A percentile compares a stretch with the other conserved stretches of the same genome.
These are phyloP conservation scores for Sugiyamaella chiloensis DNA, from an alignment of 805 yeast genomes.

Conservation along the genomic window DNA sequence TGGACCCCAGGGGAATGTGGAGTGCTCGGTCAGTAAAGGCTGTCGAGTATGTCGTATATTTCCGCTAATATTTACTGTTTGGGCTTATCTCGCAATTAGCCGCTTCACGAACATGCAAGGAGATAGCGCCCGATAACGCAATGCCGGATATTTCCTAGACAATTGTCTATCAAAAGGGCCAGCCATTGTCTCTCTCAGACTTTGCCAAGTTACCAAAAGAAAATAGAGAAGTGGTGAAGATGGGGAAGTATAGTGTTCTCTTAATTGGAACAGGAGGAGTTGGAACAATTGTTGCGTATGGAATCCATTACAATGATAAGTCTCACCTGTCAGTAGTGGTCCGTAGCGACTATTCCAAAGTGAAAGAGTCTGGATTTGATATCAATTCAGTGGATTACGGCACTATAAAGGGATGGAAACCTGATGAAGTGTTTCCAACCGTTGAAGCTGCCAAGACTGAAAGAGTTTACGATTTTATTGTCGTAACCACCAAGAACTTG, in stretches of 20 bases:
- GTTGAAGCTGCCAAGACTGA: not conserved
- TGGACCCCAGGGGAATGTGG: too few species aligned
- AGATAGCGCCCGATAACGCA: too few species aligned
- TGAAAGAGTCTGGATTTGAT: not conserved
- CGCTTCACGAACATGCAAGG: too few species aligned
- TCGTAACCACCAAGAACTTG: constrained; percentile 3
- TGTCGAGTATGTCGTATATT: too few species aligned
- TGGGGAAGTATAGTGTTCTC: not conserved
- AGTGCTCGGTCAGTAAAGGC: too few species aligned
- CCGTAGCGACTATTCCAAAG: not conserved
- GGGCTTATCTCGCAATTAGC: too few species aligned
- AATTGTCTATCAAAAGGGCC: too few species aligned
- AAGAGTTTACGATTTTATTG: not conserved
- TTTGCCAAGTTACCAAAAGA: too few species aligned
- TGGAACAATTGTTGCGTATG: constrained; percentile 2
- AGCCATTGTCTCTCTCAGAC: too few species aligned
- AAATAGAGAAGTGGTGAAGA: too few species aligned
- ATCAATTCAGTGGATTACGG: constrained; percentile 2
- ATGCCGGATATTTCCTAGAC: too few species aligned
- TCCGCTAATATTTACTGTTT: too few species aligned
- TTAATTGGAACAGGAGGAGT: constrained; percentile 5
- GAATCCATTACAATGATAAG: not conserved
- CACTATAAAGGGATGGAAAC: constrained; percentile 2
- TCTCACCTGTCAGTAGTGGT: constrained; percentile 1
- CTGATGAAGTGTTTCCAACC: not conserved